A percentile compares a stretch with the other conserved stretches of the same genome.
These are phyloP conservation scores for Neoboletus magnificus DNA, from an alignment of 768 basidiomycete species.

Conservation along the genomic window DNA sequence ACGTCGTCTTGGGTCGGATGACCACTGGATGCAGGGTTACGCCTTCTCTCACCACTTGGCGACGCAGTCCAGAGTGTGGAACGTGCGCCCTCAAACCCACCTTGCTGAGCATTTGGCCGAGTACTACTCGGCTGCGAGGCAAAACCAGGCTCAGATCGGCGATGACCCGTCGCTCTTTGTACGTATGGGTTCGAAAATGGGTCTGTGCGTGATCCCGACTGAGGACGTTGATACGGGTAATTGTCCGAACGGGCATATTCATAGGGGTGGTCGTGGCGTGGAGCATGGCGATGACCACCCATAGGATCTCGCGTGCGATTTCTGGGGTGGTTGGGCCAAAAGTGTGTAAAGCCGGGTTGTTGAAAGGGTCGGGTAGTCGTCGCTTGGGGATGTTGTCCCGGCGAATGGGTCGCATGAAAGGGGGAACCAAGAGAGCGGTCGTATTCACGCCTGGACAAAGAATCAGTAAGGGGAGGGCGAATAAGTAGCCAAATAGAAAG, in stretches of 20 bases:
- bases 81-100: slow-evolving; percentile 3
- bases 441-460: slow-evolving; percentile 29
- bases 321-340: slow-evolving; percentile 27
- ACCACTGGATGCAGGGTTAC: not conserved
- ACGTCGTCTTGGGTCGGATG: slow-evolving; percentile 21
- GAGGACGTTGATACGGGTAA: not conserved
- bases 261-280: slow-evolving; percentile 10
- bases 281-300: slow-evolving; percentile 4
- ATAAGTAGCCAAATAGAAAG: not conserved
- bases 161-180: slow-evolving; percentile 27
- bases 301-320: slow-evolving; percentile 17
- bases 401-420: not conserved
- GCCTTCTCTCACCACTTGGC: slow-evolving; percentile 1
- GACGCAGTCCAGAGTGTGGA: slow-evolving; percentile 5
- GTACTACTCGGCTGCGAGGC: not conserved
- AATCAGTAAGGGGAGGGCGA: not conserved
- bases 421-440: slow-evolving; percentile 23
- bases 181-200: slow-evolving; percentile 27
- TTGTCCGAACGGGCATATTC: slow-evolving; percentile 6
- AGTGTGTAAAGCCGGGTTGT: slow-evolving; percentile 23
- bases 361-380: slow-evolving; percentile 27
- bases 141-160: not conserved
- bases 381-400: slow-evolving; percentile 29
- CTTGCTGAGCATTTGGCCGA: not conserved
- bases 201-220: slow-evolving; percentile 6